These are phyloP conservation scores for Fusarium brevicatenulatum DNA, from an alignment of 2,329 filamentous ascomycete species.

Conservation along the genomic window DNA sequence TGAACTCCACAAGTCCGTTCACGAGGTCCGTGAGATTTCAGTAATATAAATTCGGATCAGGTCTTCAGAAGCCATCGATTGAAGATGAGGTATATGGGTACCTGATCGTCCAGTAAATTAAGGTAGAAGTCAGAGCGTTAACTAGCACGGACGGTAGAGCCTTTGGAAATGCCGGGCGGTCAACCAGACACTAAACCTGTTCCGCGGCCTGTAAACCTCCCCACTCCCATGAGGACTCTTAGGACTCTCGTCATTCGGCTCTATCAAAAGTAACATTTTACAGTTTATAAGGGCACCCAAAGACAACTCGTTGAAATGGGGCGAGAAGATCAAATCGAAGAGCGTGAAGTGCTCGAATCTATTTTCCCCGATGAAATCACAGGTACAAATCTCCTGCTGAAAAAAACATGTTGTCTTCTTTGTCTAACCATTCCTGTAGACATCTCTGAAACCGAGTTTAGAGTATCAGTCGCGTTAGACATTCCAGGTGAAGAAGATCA, in stretches of 20 bases:
- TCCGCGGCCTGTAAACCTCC: constrained; percentile 42
- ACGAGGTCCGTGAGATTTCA: not conserved
- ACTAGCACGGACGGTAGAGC: not conserved
- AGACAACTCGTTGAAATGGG: constrained; percentile 59
- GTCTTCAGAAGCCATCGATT: not conserved
- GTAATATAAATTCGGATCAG: not conserved
- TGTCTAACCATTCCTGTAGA: constrained; percentile 63
- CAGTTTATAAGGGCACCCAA: not conserved
- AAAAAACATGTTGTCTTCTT: constrained; percentile 5
- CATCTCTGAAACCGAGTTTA: constrained; percentile 88
- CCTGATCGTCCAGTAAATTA: not conserved
- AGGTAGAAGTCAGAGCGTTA: not conserved
- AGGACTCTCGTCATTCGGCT: constrained; percentile 30
- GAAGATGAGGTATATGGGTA: not conserved
- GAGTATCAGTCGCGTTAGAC: constrained; percentile 87
- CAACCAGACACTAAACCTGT: constrained; percentile 41
- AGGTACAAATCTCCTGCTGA: constrained; percentile 61
- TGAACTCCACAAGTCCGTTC: not conserved
- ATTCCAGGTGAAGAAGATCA: constrained; percentile 72
- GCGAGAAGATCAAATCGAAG: constrained; percentile 90
- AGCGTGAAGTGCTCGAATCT: constrained; percentile 96
- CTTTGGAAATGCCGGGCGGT: constrained; percentile 50
- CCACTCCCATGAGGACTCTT: constrained; percentile 40
- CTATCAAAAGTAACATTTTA: constrained; percentile 14
- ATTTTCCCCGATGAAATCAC: constrained; percentile 99